Evolutionary conservation across 2,329 filamentous ascomycete genomes (phyloP).

Genomic region (Ceratocystis cacaofunesta): DNA sequence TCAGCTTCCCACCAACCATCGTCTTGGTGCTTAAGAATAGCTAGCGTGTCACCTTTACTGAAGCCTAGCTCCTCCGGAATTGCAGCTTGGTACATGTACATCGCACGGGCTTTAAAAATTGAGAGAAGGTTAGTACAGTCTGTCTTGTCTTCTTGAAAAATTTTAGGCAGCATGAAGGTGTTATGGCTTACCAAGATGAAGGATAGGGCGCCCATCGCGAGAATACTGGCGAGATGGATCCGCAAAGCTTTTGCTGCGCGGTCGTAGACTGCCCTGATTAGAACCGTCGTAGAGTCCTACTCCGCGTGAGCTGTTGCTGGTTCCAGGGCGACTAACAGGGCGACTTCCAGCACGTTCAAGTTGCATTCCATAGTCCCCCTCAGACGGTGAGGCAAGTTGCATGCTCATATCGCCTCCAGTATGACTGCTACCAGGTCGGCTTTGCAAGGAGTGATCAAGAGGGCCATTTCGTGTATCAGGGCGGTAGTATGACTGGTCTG

Average conservation of each 20-base stretch:
- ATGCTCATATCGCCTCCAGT: slow-evolving; percentile 47
- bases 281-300: slow-evolving; percentile 43
- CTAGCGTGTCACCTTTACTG: slow-evolving; percentile 78
- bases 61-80: slow-evolving; percentile 94
- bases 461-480: slow-evolving; percentile 35
- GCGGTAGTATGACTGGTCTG: slow-evolving; percentile 37
- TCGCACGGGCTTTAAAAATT: slow-evolving; percentile 54
- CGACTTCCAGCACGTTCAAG: slow-evolving; percentile 30
- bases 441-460: slow-evolving; percentile 22
- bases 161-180: too few species aligned
- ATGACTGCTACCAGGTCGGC: slow-evolving; percentile 37
- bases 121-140: not conserved
- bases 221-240: slow-evolving; percentile 70
- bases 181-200: slow-evolving; percentile 74
- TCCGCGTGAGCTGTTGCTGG: slow-evolving; percentile 31
- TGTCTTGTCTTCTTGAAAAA: too few species aligned
- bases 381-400: slow-evolving; percentile 44
- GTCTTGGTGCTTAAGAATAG: slow-evolving; percentile 80
- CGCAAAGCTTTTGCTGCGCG: slow-evolving; percentile 73
- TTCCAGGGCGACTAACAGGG: slow-evolving; percentile 33
- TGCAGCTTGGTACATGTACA: slow-evolving; percentile 87
- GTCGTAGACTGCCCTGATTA: slow-evolving; percentile 30
- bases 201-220: slow-evolving; percentile 68
- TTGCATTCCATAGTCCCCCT: slow-evolving; percentile 45
- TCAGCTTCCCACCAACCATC: slow-evolving; percentile 99